Percentiles rank a stretch among this genome's conserved stretches.
phyloP scores from a whole-genome alignment of 2,329 filamentous ascomycete genomes.

The Phaeosphaeriaceae sp. region DNA sequence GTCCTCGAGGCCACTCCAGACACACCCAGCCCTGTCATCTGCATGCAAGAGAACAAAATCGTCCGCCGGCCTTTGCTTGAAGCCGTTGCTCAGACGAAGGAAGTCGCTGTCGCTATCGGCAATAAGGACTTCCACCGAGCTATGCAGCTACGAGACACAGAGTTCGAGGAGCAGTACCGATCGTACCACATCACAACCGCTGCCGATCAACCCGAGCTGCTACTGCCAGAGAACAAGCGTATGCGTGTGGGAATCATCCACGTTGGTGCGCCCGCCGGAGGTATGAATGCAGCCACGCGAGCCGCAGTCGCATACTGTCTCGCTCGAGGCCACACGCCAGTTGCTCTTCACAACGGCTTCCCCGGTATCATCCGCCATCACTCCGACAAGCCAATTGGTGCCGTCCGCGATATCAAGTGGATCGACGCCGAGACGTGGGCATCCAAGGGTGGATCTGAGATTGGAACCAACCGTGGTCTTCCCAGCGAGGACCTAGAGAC shows the following conservation, averaged over 20 bases:
- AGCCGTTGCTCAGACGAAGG: conserved; percentile 84
- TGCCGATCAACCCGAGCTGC: conserved; percentile 72
- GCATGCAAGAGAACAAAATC: conserved; percentile 98
- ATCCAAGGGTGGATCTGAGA: conserved; percentile 95
- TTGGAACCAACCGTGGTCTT: conserved; percentile 94
- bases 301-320: conserved; percentile 93
- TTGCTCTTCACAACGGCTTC: conserved; percentile 97
- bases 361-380: conserved; percentile 92
- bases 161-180: conserved; percentile 91
- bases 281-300: conserved; percentile 96
- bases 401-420: conserved; percentile 88
- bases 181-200: conserved; percentile 92
- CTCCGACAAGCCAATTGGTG: conserved; percentile 77
- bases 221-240: conserved; percentile 76
- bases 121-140: conserved; percentile 85
- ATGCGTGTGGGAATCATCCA: conserved; percentile 97
- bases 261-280: conserved; percentile 93
- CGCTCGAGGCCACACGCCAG: conserved; percentile 86
- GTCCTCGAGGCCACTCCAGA: conserved; percentile 68
- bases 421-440: conserved; percentile 95
- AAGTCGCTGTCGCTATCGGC: conserved; percentile 81
- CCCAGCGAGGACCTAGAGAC: conserved; percentile 85
- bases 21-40: conserved; percentile 91
- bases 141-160: conserved; percentile 87
- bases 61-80: conserved; percentile 87